Percentiles rank a stretch among this genome's conserved stretches.
Conservation (phyloP, 345 rosid genomes). For the Viola odorata region DNA sequence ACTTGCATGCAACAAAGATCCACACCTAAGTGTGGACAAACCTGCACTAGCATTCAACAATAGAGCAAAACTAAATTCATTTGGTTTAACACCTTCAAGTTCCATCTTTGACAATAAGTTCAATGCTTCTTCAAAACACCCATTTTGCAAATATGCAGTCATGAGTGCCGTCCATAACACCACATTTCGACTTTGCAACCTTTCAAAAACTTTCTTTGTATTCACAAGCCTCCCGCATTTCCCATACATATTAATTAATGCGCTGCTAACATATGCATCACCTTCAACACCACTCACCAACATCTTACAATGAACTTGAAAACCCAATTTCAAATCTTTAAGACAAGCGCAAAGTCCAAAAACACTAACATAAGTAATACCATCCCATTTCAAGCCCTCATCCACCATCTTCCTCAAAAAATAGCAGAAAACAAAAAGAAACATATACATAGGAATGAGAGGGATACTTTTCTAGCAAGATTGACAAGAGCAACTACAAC, state of each 20-base stretch:
- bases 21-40: conserved; percentile 49
- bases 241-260: conserved; percentile 71
- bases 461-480: conserved; percentile 73
- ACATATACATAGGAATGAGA: not conserved
- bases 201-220: conserved; percentile 49
- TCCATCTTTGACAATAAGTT: conserved; percentile 46
- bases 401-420: conserved; percentile 45
- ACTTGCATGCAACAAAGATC: conserved; percentile 45
- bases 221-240: conserved; percentile 46
- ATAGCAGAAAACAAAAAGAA: not conserved
- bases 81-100: conserved; percentile 38
- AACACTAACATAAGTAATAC: conserved; percentile 42
- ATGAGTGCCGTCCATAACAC: conserved; percentile 59
- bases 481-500: conserved; percentile 95
- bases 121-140: conserved; percentile 63
- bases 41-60: conserved; percentile 57
- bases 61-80: conserved; percentile 59
- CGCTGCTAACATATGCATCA: conserved; percentile 39
- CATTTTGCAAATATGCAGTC: conserved; percentile 64
- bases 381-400: conserved; percentile 43
- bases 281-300: conserved; percentile 29
- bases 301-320: conserved; percentile 51
- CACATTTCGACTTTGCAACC: conserved; percentile 36
- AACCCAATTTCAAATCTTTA: conserved; percentile 48
- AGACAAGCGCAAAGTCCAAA: conserved; percentile 50